Conservation (phyloP, 805 yeast species). For the Debaryomyces hansenii region DNA sequence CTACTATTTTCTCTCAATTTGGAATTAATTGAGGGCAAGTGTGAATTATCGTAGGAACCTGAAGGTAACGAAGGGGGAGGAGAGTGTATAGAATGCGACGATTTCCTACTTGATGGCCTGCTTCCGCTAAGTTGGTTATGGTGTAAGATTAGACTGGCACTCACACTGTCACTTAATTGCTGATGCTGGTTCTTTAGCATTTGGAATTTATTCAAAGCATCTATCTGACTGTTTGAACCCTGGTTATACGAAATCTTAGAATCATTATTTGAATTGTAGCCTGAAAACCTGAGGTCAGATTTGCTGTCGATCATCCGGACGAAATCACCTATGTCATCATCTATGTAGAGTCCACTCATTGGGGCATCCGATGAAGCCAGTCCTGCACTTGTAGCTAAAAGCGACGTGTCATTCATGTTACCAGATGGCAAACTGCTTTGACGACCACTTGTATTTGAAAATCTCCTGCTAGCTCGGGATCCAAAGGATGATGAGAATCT, state of each 20-base stretch:
- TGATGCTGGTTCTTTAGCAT: conserved; percentile 53
- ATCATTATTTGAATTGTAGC: conserved; percentile 13
- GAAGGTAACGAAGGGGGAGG: conserved; percentile 16
- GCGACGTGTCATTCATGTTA: conserved; percentile 18
- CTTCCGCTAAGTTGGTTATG: conserved; percentile 17
- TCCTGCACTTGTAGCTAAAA: conserved; percentile 35
- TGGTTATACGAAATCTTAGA: conserved; percentile 9
- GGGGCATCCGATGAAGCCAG: conserved; percentile 36
- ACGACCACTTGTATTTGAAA: conserved; percentile 32
- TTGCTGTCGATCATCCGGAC: conserved; percentile 69
- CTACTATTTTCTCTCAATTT: conserved; percentile 22
- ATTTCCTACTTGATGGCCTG: conserved; percentile 25
- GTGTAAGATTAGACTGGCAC: conserved; percentile 46
- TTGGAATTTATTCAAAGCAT: conserved; percentile 53
- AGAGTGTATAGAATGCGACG: conserved; percentile 30
- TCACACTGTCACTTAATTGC: conserved; percentile 53
- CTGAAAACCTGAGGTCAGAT: conserved; percentile 45
- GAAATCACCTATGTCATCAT: conserved; percentile 67
- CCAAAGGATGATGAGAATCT: conserved; percentile 74
- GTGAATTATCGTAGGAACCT: conserved; percentile 26
- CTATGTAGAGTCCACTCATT: conserved; percentile 46
- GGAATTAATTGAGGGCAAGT: conserved; percentile 33
- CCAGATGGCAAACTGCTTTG: conserved; percentile 24
- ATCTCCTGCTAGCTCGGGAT: conserved; percentile 57
- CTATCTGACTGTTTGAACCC: conserved; percentile 29